Conservation (phyloP, 2,329 filamentous ascomycete genomes). For the Xylariaceae sp. region DNA sequence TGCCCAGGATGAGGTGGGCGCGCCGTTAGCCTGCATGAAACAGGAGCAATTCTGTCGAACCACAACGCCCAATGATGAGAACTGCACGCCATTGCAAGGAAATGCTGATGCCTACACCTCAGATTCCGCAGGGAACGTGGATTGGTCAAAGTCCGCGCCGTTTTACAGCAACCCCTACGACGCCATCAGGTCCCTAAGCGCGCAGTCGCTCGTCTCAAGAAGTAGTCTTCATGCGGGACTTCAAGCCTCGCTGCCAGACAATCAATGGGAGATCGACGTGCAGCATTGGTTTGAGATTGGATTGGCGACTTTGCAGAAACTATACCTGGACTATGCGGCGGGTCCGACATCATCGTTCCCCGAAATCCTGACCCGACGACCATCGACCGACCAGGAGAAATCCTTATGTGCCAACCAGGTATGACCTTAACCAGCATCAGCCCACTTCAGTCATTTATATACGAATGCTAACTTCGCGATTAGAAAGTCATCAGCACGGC, state of each 20-base stretch:
- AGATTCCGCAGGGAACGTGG: no score
- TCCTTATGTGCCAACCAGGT: neutral
- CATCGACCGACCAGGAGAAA: neutral
- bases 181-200: neutral
- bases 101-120: no score
- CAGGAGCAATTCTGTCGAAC: neutral
- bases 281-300: neutral
- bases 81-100: no score
- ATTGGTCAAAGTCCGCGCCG: neutral
- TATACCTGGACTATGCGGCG: neutral
- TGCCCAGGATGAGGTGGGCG: neutral
- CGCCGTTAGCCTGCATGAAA: neutral
- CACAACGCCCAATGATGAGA: no score
- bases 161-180: neutral
- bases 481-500: conserved; percentile 6
- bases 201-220: neutral
- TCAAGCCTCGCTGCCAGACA: neutral
- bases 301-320: neutral
- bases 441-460: no score
- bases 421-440: neutral
- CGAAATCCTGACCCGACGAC: neutral
- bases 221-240: neutral
- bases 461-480: neutral
- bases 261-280: conserved; percentile 3
- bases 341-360: neutral